Evolutionary conservation across 495 filamentous ascomycete genomes (phyloP), one percentile per base, ranked within the genome.

Genomic region (Penicillium ucsense): DNA sequence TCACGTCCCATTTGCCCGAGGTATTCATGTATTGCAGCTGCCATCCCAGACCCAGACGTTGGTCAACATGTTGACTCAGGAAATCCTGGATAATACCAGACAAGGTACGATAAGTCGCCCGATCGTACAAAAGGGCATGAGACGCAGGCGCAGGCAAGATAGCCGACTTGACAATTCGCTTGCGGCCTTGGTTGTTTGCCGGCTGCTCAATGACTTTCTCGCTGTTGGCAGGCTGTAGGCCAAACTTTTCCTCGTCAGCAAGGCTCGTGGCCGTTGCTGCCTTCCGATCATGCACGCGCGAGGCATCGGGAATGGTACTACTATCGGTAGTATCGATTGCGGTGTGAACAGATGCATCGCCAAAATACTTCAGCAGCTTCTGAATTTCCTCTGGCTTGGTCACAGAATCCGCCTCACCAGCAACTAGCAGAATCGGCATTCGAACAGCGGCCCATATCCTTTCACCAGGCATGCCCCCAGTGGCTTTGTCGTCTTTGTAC

Each of bases 1-100:
- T 96, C 48, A 97, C 87, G 60, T 95, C 90, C 91, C 91, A 96
- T 68, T 97, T 97, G 8, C 90, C 89, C 46, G 86, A 86, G 3
- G 82, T 86, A 35, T 83, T 84, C 28, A 97, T 77, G 60, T 88
- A 80, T 55, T 88, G 83, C 11, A 96, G 71, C 67, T 97, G 91
- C 91, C 91, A 97, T 10, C 83, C 86, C 4, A 89, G 77, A 5
- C 78, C 82, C 11, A 97, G 77, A 4, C 86, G 84, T 42, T 81
- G 73, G 38, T 89, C 89, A 47, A 95, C 66, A 49, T 89, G 77
- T 10, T 77, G 69, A 29, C 76, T 71, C 36, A 97, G 72, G 54
- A 95, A 96, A 50, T 86, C 80, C 20, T 88, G 83, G 44, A 95
- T 82, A 9, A 95, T 71, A 0, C 88, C 90, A 12, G 84, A 79